Base-by-base conservation (phyloP, 805 yeast species). In the Kregervanrija fluxuum region DNA sequence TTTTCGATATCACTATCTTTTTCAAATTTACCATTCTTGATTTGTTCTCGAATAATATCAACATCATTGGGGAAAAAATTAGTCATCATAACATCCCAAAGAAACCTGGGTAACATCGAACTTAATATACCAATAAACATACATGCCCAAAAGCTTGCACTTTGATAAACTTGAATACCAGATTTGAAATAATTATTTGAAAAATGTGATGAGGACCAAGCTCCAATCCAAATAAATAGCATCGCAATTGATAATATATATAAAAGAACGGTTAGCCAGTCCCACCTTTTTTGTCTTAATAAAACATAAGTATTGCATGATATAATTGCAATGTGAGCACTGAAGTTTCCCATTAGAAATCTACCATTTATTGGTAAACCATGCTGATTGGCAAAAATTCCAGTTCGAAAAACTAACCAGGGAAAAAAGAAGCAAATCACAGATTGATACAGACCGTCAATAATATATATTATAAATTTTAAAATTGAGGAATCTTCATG, bases 181-280 rank as follows among this genome's bases (percentile, higher is more conserved):
- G 83, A 77, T 47, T 73, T 70, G 62, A 77, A 85, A 53, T 80
- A 81, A 54, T 79, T 85, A n/a, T 42, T 38, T 8, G 85, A 72
- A 45, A 67, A 62, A 2, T 38, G 28, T 8, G 73, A 61, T 4
- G 78, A 63, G 30, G 88, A 75, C 82, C 90, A 85, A 16, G 80
- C 75, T n/a, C 91, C 90, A 4, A 86, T 77, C 95, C 95, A 85
- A 57, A 79, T 75, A 53, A 73, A 82, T 13, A 84, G 69, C 37
- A 84, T 52, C 48, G 81, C 58, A 43, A 71, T 70, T 11, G 88
- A 80, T 38, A 86, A 56, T 1, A 72, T 64, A 45, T 68, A 65
- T 48, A 82, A 71, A 17, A 79, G 56, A 28, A 73, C 42, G 14
- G 85, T 70, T 17, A 85, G 57, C 81, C 84, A 79, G 63, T 85